phyloP scores from a whole-genome alignment of 1,284 basidiomycete species.

The Pterulicium gracile region DNA sequence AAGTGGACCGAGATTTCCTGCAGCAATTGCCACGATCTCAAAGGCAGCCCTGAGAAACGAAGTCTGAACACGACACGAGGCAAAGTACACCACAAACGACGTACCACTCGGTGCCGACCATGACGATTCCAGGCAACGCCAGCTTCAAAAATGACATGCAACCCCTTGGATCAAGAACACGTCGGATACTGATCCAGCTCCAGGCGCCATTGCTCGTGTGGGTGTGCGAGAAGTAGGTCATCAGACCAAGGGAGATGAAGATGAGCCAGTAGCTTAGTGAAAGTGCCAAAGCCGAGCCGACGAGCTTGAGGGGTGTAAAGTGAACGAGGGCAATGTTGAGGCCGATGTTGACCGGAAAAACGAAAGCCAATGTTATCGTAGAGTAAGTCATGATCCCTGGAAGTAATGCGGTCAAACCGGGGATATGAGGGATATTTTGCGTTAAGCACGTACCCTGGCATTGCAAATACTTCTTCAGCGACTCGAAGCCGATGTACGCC shows the following conservation, averaged over 20 bases:
- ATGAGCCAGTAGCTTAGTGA: conserved; percentile 62
- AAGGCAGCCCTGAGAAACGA: conserved; percentile 51
- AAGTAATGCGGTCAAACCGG: conserved; percentile 3
- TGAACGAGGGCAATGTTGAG: conserved; percentile 53
- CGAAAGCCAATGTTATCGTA: conserved; percentile 45
- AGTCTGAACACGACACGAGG: conserved; percentile 5
- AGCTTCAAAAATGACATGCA: conserved; percentile 49
- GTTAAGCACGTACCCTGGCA: conserved; percentile 47
- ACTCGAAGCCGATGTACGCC: conserved; percentile 67
- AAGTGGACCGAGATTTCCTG: conserved; percentile 54
- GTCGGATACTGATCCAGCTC: conserved; percentile 41
- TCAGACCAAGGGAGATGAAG: conserved; percentile 40
- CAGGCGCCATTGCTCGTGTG: conserved; percentile 51
- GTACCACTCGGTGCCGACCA: conserved; percentile 74
- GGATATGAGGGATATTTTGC: neutral
- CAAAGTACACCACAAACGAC: conserved; percentile 9
- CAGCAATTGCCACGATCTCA: conserved; percentile 71
- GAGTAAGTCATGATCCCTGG: conserved; percentile 66
- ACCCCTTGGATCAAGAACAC: conserved; percentile 36
- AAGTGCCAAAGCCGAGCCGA: conserved; percentile 56
- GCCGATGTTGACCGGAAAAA: conserved; percentile 53
- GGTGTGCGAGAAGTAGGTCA: conserved; percentile 36
- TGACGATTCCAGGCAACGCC: conserved; percentile 62
- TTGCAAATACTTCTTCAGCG: conserved; percentile 68
- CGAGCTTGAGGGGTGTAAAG: conserved; percentile 44